Evolutionary conservation across 2,329 filamentous ascomycete genomes (phyloP).

Genomic region (Penicillium janthinellum): DNA sequence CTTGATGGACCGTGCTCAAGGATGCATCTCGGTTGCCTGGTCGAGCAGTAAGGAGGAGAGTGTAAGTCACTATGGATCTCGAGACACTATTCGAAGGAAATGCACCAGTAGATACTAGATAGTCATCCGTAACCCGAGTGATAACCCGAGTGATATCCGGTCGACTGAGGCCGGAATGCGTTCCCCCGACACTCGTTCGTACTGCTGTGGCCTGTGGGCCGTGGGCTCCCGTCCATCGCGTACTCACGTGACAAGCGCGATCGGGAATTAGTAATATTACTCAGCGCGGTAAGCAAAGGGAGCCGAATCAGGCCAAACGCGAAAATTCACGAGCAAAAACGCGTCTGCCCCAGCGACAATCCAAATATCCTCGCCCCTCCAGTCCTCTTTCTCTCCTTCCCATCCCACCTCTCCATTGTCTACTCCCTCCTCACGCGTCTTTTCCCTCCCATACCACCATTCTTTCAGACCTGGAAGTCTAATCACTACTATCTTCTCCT

Average conservation of each 20-base stretch:
- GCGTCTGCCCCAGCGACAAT: constrained; percentile 36
- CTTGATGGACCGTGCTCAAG: not conserved
- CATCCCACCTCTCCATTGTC: constrained; percentile 10
- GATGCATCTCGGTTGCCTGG: constrained; percentile 1
- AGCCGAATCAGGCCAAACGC: constrained; percentile 35
- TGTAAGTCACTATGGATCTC: constrained; percentile 3
- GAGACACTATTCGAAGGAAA: not conserved
- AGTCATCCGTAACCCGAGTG: not conserved
- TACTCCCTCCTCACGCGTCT: constrained; percentile 20
- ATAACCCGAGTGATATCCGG: constrained; percentile 1
- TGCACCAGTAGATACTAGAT: not conserved
- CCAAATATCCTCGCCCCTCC: constrained; percentile 36
- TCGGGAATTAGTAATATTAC: constrained; percentile 13
- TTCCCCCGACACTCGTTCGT: constrained; percentile 8
- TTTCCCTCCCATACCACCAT: constrained; percentile 24
- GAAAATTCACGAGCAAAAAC: constrained; percentile 39
- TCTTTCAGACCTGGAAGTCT: constrained; percentile 19
- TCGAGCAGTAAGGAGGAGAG: constrained; percentile 16
- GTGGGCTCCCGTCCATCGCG: constrained; percentile 5
- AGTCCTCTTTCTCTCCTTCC: constrained; percentile 11
- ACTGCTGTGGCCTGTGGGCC: not conserved
- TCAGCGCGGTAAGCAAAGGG: constrained; percentile 23
- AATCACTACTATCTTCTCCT: constrained; percentile 16
- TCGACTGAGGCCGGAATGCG: constrained; percentile 26
- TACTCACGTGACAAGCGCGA: constrained; percentile 27